Percentiles rank a stretch among this genome's conserved stretches.
Evolutionary conservation across 2,329 filamentous ascomycete species (phyloP).

Genomic region (Aspergillus brunneoviolaceus): DNA sequence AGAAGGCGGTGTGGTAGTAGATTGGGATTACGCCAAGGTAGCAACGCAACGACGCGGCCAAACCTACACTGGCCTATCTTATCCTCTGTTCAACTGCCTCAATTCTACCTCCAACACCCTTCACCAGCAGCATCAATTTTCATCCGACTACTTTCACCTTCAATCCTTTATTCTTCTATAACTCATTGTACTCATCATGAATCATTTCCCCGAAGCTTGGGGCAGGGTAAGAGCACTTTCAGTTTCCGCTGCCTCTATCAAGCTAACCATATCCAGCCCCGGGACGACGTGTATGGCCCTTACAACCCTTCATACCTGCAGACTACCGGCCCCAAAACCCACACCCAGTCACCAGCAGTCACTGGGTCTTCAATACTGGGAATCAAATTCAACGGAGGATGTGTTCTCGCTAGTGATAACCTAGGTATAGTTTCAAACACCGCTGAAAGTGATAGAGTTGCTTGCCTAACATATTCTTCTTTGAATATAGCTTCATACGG

Average conservation of each 20-base stretch:
- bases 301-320: conserved; percentile 88
- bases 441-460: conserved; percentile 15
- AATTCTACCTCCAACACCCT: neutral
- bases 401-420: conserved; percentile 96
- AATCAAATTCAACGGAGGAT: conserved; percentile 93
- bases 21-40: too few species aligned
- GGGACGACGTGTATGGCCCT: conserved; percentile 93
- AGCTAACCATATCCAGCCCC: conserved; percentile 60
- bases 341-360: conserved; percentile 89
- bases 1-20: too few species aligned
- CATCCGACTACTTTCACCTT: neutral
- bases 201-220: conserved; percentile 66
- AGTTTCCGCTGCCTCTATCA: conserved; percentile 6
- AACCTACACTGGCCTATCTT: too few species aligned
- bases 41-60: too few species aligned
- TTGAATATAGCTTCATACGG: conserved; percentile 79
- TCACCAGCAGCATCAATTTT: conserved; percentile 16
- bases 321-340: conserved; percentile 67
- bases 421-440: conserved; percentile 62
- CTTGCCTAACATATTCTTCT: neutral
- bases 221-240: conserved; percentile 53
- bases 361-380: conserved; percentile 95
- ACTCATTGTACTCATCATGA: conserved; percentile 49
- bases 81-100: too few species aligned
- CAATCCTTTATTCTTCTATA: neutral